Evolutionary conservation across 495 filamentous ascomycete species (phyloP), one percentile per base, ranked within the genome.

Genomic region (Aspergillus sclerotiicarbonarius): DNA sequence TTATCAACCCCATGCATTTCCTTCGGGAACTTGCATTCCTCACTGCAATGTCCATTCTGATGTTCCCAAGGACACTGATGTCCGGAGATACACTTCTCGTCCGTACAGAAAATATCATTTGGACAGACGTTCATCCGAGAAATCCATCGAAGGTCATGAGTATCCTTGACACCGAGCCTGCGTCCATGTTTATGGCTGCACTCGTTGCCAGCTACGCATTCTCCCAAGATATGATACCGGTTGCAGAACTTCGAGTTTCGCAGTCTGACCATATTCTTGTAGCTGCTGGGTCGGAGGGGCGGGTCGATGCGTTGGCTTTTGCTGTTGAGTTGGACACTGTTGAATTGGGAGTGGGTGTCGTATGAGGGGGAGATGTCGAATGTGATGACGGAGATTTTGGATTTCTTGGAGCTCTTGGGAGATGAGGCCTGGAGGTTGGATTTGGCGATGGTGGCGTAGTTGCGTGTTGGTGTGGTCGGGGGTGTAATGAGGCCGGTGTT

Each of bases 201-300:
- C 5, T 15, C 30, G 10, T 58, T 53, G 29, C 57, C 54, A 16
- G 51, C 61, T 1, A 47, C 46, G 47, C 67, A 72, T 15, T 46
- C 49, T 1, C 56, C 65, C 21, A 64, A 58, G 21, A 72, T 53
- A 46, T 72, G 63, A 46, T 55, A 65, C 35, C 46, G 55, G 51
- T 72, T 67, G 57, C 67, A 72, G 19, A 62, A 54, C 47, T 68
- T 70, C 4, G 49, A 41, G 13, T 31, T 19, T 21, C 65, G 68
- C 8, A 72, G 59, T 9, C 30, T 30, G 4, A 57, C 54, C 45
- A 68, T 18, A 2, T 59, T 60, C 8, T 57, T 60, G 15, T 65
- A 61, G 13, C 56, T 55, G 19, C 63, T 66, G 31, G 32, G 43
- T 1, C 13, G 29, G 9, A 67, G 33, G 0, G 58, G 54, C 0